Evolutionary conservation across 2,329 filamentous ascomycete genomes (phyloP).

Genomic region (Epichloe amarillans): DNA sequence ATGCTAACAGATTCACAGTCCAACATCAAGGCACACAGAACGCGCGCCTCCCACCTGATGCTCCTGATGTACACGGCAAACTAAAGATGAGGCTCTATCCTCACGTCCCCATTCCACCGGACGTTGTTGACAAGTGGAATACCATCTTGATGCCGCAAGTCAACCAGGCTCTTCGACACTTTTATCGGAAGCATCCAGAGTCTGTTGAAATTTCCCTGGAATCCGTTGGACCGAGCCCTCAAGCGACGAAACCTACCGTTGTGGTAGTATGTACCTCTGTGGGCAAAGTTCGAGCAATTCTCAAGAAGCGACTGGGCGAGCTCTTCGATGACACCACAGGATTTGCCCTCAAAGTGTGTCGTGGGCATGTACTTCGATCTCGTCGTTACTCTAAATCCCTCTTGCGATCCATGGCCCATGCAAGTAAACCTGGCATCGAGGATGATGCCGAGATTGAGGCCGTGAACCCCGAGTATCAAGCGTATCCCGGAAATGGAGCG

Average conservation of each 20-base stretch:
- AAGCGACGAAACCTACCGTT: slow-evolving; percentile 57
- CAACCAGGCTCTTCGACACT: slow-evolving; percentile 55
- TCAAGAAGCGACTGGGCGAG: slow-evolving; percentile 53
- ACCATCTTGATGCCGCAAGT: slow-evolving; percentile 57
- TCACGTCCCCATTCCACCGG: slow-evolving; percentile 42
- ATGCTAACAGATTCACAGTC: background rate
- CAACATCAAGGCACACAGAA: background rate
- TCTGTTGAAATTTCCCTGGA: slow-evolving; percentile 68
- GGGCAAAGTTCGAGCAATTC: slow-evolving; percentile 54
- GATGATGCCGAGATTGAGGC: slow-evolving; percentile 24
- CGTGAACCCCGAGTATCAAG: slow-evolving; percentile 65
- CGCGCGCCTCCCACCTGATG: slow-evolving; percentile 4
- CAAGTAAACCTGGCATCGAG: background rate
- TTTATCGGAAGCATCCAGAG: slow-evolving; percentile 60
- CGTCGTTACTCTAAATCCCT: slow-evolving; percentile 27
- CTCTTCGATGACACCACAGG: slow-evolving; percentile 50
- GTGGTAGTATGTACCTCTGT: slow-evolving; percentile 67
- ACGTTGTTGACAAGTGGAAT: slow-evolving; percentile 60
- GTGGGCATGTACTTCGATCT: slow-evolving; percentile 53
- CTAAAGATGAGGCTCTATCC: slow-evolving; percentile 45
- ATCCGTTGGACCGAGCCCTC: slow-evolving; percentile 55
- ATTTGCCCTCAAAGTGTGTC: slow-evolving; percentile 58
- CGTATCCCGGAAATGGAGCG: slow-evolving; percentile 68
- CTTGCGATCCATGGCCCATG: slow-evolving; percentile 19
- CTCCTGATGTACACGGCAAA: slow-evolving; percentile 10